Conservation (phyloP, 1,284 basidiomycete species). For the Trichosporon sp. region DNA sequence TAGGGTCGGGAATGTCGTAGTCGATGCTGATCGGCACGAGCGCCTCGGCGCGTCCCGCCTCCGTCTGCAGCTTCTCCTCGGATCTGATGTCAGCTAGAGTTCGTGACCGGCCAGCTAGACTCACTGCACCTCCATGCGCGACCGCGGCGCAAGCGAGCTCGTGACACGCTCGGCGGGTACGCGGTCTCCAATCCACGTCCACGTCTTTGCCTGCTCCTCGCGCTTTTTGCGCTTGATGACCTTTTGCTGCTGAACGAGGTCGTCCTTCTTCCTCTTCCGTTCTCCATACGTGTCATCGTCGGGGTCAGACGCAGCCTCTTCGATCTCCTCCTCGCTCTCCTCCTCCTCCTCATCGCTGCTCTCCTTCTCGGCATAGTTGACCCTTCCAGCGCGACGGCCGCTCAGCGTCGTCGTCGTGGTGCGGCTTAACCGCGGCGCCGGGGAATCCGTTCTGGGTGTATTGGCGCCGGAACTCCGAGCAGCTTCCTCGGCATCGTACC, state of each 20-base stretch:
- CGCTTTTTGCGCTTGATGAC: slow-evolving; percentile 14
- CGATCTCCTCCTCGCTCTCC: slow-evolving; percentile 66
- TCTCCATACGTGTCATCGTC: slow-evolving; percentile 45
- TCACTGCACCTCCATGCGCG: slow-evolving; percentile 14
- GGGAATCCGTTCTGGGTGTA: slow-evolving; percentile 48
- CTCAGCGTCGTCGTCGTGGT: slow-evolving; percentile 42
- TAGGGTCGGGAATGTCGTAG: slow-evolving; percentile 73
- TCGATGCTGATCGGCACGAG: slow-evolving; percentile 92
- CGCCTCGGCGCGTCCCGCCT: slow-evolving; percentile 67
- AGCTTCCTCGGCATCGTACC: slow-evolving; percentile 44
- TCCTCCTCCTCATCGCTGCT: slow-evolving; percentile 81
- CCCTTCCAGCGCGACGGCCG: slow-evolving; percentile 63
- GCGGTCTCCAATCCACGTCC: slow-evolving; percentile 84
- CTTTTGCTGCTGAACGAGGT: slow-evolving; percentile 18
- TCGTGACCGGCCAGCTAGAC: background rate
- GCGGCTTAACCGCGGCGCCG: slow-evolving; percentile 39
- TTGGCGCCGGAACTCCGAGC: slow-evolving; percentile 31
- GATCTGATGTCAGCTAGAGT: slow-evolving; percentile 59
- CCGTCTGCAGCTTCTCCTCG: slow-evolving; percentile 66
- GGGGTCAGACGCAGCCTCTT: slow-evolving; percentile 71
- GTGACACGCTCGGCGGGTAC: slow-evolving; percentile 79
- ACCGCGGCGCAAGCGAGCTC: slow-evolving; percentile 59
- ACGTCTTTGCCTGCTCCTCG: slow-evolving; percentile 44
- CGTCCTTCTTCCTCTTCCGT: slow-evolving; percentile 29
- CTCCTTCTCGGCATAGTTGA: slow-evolving; percentile 86